Base-by-base conservation (phyloP, 2,329 filamentous ascomycete species). In the Penicillium psychrosexuale region DNA sequence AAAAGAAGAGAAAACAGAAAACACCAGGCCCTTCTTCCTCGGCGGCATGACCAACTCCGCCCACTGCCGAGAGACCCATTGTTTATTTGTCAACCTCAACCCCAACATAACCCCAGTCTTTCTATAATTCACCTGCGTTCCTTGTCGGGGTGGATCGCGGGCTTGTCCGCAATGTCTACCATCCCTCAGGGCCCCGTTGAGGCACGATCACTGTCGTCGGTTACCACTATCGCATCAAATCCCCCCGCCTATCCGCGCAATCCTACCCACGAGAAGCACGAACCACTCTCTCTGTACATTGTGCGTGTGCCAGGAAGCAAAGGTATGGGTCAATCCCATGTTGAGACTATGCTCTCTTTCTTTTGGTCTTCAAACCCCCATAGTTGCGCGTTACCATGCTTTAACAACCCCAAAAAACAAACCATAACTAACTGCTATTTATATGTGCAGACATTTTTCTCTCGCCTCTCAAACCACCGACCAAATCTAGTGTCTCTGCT, bases 241-340 rank as follows among this genome's bases (percentile, higher is more conserved):
- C 94, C 93, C 39, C 93, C 94, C 44, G 83, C 86, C 65, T 94
- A 96, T 71, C 90, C 91, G 47, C 83, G 88, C 66, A 90, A 90
- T 68, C 88, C 90, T 5, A 84, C 85, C 3, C 85, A 88, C 62
- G 77, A 82, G 64, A 83, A 79, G 59, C 83, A 87, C 59, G 84
- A 90, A 47, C 85, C 90, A 4, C 74, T 97, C 47, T 85, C 87
- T 2, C 82, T 99, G 38, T 99, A 99, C 75, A 95, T 99, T 62
- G 91, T 93, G 34, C 82, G 93, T 62, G 93, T 99, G 0, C 94
- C 94, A 1, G 93, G 93, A 22, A 96, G 89, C 60, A 85, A 86
- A 86, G 90, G 91, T 92, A 78, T 19, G 66, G 56, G 19, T 43
- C 22, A 30, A 47, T 37, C 38, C 24, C 12, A 15, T 6, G 47